Evolutionary conservation across 2,329 filamentous ascomycete species (phyloP), one percentile per base, ranked within the genome.

Genomic region (Escovopsis sp.): DNA sequence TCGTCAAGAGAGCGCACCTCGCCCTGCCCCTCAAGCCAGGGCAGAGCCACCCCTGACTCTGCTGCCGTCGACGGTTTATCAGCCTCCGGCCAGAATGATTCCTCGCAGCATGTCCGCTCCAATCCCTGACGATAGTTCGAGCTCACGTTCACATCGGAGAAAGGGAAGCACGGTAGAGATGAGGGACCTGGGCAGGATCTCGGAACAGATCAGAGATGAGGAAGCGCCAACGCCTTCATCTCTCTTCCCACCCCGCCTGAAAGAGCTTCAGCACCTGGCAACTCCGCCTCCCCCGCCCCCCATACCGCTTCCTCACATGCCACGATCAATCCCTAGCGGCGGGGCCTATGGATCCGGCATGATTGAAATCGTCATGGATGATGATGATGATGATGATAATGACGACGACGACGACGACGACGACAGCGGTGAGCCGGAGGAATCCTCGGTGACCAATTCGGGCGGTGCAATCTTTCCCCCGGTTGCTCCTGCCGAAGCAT

Each of bases 361-460:
- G 52, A 79, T 81, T 48, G 76, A 81, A 54, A 76, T 81, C 46
- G 74, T 81, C 39, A 76, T 77, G 70, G 75, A 80, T 48, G 72
- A 76, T 2, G 71, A 76, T 6, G 66, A 72, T 6, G 75, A 80
- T 48, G 72, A 76, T 3, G 71, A n/a, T n/a, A n/a, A n/a, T n/a
- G n/a, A n/a, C n/a, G n/a, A n/a, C n/a, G n/a, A n/a, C n/a, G n/a
- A n/a, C n/a, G n/a, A n/a, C n/a, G n/a, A n/a, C n/a, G n/a, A n/a
- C n/a, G n/a, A n/a, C n/a, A n/a, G n/a, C n/a, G n/a, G 76, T 7
- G 66, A 72, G 14, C 54, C 36, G n/a, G 44, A 49, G 10, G 48
- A 51, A 4, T 50, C 54, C 15, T 49, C 52, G 11, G 46, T 38
- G 9, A 60, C 60, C 8, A 55, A 58, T 2, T 63, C 61, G 1